Evolutionary conservation across 1,139 yeast genomes (phyloP).

Genomic region (Yamadazyma dendronema): DNA sequence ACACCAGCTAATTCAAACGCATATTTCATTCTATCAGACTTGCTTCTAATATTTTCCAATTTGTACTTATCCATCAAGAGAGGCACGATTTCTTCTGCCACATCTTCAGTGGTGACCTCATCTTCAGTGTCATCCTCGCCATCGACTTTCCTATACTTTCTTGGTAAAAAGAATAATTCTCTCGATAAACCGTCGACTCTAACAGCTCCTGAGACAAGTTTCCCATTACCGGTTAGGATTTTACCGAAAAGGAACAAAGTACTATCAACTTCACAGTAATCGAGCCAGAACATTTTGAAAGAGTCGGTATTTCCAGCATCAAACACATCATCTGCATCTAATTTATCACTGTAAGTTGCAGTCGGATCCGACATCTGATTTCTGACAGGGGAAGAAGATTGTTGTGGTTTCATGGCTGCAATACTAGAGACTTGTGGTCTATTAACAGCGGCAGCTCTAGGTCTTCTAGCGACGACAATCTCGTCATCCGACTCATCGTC

Average conservation of each 20-base stretch:
- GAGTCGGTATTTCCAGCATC: slow-evolving; percentile 38
- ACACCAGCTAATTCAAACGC: slow-evolving; percentile 84
- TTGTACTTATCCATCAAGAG: slow-evolving; percentile 62
- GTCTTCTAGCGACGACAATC: slow-evolving; percentile 46
- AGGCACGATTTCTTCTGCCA: slow-evolving; percentile 74
- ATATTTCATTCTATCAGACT: slow-evolving; percentile 73
- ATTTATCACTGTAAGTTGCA: slow-evolving; percentile 38
- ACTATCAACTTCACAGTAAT: slow-evolving; percentile 75
- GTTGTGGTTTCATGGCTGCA: slow-evolving; percentile 21
- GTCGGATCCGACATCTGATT: slow-evolving; percentile 16
- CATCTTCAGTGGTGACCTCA: slow-evolving; percentile 56
- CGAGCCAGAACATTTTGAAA: slow-evolving; percentile 86
- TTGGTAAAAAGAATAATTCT: slow-evolving; percentile 78
- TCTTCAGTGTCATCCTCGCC: slow-evolving; percentile 40
- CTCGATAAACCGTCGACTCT: slow-evolving; percentile 70
- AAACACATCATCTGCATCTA: slow-evolving; percentile 44
- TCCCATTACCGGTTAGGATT: slow-evolving; percentile 56
- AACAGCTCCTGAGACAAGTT: slow-evolving; percentile 71
- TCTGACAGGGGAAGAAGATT: slow-evolving; percentile 22
- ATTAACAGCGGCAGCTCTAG: slow-evolving; percentile 36
- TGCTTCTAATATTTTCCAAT: slow-evolving; percentile 61
- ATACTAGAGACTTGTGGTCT: slow-evolving; percentile 20
- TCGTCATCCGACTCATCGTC: slow-evolving; percentile 53
- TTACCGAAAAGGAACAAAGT: slow-evolving; percentile 83
- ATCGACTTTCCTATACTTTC: slow-evolving; percentile 38